Evolutionary conservation across 208 protist species (phyloP).

Genomic region (Leishmania lainsoni): DNA sequence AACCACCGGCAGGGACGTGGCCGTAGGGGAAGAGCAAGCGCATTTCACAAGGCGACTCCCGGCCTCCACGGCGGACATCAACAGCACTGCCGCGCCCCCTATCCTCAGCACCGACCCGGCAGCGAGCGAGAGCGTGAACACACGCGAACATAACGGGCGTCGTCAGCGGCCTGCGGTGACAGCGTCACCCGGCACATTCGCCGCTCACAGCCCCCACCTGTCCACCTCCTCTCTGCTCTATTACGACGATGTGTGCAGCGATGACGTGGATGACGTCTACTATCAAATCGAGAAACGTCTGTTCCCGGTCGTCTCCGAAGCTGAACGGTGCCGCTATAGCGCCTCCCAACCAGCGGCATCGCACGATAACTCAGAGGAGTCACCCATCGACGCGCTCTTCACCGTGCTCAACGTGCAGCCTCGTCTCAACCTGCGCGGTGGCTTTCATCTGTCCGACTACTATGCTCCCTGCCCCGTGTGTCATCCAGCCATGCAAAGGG

Average conservation of each 20-base stretch:
- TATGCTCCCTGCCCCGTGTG: constrained; percentile 33
- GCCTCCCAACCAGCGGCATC: neutral
- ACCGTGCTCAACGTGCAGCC: constrained; percentile 27
- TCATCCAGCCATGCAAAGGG: constrained; percentile 25
- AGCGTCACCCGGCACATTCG: neutral
- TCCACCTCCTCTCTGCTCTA: constrained; percentile 49
- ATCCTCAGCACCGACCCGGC: neutral
- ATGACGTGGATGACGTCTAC: constrained; percentile 34
- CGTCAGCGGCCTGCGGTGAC: neutral
- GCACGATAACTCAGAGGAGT: neutral
- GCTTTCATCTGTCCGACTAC: constrained; percentile 40
- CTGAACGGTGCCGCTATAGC: neutral
- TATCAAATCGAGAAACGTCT: constrained; percentile 35
- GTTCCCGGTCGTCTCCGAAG: constrained; percentile 14
- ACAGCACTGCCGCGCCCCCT: neutral
- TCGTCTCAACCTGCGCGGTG: constrained; percentile 26
- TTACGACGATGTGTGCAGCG: constrained; percentile 48
- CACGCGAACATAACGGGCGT: neutral
- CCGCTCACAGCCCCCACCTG: constrained; percentile 28
- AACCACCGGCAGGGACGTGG: neutral
- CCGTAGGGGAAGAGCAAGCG: neutral
- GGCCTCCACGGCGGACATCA: neutral
- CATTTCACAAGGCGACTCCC: neutral
- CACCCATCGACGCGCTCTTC: constrained; percentile 18
- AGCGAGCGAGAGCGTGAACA: neutral